Conservation (phyloP, 208 protist genomes). For the Leishmania lainsoni region DNA sequence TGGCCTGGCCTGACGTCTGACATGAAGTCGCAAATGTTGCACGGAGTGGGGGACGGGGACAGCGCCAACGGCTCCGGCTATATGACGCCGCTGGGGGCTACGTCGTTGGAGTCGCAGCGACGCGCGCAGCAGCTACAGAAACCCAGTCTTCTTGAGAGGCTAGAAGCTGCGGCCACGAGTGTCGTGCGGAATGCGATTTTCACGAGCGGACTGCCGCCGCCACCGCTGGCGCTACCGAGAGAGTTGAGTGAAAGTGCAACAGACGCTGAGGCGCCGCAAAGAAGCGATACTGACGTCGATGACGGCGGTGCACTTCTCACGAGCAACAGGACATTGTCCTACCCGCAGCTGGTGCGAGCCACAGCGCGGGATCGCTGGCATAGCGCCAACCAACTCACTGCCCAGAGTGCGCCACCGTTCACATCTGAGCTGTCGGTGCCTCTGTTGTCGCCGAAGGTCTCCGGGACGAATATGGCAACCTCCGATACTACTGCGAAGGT, state of each 20-base stretch:
- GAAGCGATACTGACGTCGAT: not conserved
- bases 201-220: not conserved
- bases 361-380: constrained; percentile 35
- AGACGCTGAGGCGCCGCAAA: constrained; percentile 1
- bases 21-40: constrained; percentile 6
- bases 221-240: not conserved
- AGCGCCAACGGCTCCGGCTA: constrained; percentile 22
- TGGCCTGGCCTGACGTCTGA: not conserved
- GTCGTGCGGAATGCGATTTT: constrained; percentile 7
- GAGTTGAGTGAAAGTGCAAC: not conserved
- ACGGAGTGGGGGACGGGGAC: constrained; percentile 5
- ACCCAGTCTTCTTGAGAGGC: constrained; percentile 14
- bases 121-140: constrained; percentile 11
- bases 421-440: not conserved
- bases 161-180: constrained; percentile 9
- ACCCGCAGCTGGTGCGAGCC: constrained; percentile 21
- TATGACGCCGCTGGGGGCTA: constrained; percentile 2
- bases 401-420: constrained; percentile 13
- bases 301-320: constrained; percentile 4
- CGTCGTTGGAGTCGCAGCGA: constrained; percentile 10
- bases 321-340: constrained; percentile 18
- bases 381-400: constrained; percentile 24
- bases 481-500: not conserved
- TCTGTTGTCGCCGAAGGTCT: not conserved
- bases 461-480: not conserved